Evolutionary conservation across 2,329 filamentous ascomycete species (phyloP).

Genomic region (Aspergillus tanneri): DNA sequence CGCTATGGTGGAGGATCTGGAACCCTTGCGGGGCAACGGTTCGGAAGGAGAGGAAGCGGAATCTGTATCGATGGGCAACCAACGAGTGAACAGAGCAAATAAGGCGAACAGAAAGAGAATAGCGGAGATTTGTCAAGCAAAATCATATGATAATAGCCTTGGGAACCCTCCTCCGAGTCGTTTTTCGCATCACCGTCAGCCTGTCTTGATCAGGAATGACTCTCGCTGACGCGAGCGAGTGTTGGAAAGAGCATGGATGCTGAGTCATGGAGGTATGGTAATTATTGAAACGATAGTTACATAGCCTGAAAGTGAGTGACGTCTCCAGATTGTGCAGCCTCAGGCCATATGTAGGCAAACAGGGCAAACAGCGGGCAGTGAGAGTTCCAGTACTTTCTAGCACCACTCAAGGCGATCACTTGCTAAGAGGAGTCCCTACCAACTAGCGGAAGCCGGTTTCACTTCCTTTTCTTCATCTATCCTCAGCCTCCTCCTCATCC

Average conservation of each 20-base stretch:
- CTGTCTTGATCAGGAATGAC: not conserved
- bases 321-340: conserved; percentile 16
- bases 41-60: not conserved
- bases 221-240: not conserved
- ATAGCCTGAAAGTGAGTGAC: conserved; percentile 3
- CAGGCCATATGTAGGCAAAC: conserved; percentile 31
- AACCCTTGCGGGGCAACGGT: not conserved
- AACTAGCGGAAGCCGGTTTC: conserved; percentile 16
- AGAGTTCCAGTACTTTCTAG: conserved; percentile 47
- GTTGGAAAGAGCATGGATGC: not conserved
- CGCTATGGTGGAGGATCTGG: not conserved
- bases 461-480: conserved; percentile 19
- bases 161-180: not conserved
- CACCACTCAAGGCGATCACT: conserved; percentile 20
- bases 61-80: not conserved
- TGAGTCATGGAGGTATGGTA: not conserved
- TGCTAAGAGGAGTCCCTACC: conserved; percentile 17
- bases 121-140: not conserved
- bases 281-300: not conserved
- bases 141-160: not conserved
- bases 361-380: conserved; percentile 29
- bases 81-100: not conserved
- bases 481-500: conserved; percentile 8
- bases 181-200: not conserved
- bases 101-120: not conserved